These are phyloP conservation scores for Marsdenia floribunda DNA, from an alignment of 257 asterid genomes.

Conservation along the genomic window DNA sequence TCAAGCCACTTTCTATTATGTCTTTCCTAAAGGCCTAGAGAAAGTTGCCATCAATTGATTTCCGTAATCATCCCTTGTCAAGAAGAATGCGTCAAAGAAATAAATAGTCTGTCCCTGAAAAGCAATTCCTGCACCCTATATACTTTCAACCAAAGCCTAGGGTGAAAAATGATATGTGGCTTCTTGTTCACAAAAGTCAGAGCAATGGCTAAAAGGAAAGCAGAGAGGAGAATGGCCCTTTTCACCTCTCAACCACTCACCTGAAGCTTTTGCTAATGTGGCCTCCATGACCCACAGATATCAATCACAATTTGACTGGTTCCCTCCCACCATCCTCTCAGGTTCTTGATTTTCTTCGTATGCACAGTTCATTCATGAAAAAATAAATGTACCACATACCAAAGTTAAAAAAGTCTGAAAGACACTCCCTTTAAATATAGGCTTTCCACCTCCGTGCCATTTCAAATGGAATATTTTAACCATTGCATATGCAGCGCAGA, in stretches of 20 bases:
- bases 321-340: background rate
- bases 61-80: too few species aligned
- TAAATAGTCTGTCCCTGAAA: background rate
- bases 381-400: background rate
- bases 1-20: too few species aligned
- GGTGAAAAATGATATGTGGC: background rate
- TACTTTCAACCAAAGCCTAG: too few species aligned
- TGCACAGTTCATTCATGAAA: background rate
- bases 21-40: too few species aligned
- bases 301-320: background rate
- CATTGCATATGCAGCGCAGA: too few species aligned
- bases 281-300: background rate
- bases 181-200: background rate
- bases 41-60: too few species aligned
- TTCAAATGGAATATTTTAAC: background rate
- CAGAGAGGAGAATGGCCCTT: background rate
- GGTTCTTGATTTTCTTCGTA: background rate
- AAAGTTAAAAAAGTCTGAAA: background rate
- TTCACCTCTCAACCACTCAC: background rate
- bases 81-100: background rate
- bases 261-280: background rate
- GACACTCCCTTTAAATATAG: too few species aligned
- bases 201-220: background rate
- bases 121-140: background rate
- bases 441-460: too few species aligned